Evolutionary conservation across 352 stramenopile genomes (phyloP).

Genomic region (Pythium biforme): DNA sequence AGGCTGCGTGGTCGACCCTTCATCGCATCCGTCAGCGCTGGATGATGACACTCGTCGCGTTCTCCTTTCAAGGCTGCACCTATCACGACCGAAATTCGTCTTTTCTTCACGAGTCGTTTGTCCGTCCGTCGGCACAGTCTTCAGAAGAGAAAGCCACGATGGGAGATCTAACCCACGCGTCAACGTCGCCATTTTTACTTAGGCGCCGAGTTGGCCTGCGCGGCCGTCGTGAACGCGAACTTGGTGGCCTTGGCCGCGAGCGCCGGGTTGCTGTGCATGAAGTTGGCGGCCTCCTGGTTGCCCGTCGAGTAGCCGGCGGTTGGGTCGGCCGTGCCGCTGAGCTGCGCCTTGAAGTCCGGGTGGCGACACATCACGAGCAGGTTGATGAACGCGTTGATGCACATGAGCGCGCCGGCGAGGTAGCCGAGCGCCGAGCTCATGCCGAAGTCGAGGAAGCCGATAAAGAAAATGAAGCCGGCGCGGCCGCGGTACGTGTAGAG

Average conservation of each 20-base stretch:
- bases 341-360: slow-evolving; percentile 80
- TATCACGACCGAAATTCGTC: too few species aligned
- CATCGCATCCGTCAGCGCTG: too few species aligned
- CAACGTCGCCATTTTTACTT: too few species aligned
- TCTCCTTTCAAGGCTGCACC: too few species aligned
- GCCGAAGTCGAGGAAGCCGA: slow-evolving; percentile 86
- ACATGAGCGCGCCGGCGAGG: slow-evolving; percentile 80
- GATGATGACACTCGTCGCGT: too few species aligned
- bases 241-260: slow-evolving; percentile 74
- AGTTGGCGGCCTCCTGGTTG: slow-evolving; percentile 77
- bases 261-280: slow-evolving; percentile 81
- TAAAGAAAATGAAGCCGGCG: slow-evolving; percentile 88
- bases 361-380: slow-evolving; percentile 86
- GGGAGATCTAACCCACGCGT: too few species aligned
- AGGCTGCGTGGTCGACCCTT: too few species aligned
- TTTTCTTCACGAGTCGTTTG: too few species aligned
- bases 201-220: slow-evolving; percentile 16
- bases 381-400: slow-evolving; percentile 86
- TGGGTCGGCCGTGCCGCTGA: slow-evolving; percentile 70
- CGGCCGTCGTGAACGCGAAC: slow-evolving; percentile 68
- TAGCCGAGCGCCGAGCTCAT: slow-evolving; percentile 80
- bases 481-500: slow-evolving; percentile 87
- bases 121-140: too few species aligned
- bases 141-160: too few species aligned
- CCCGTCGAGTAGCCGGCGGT: slow-evolving; percentile 77